Evolutionary conservation across 345 rosid genomes (phyloP).

Genomic region (Microcos paniculata): DNA sequence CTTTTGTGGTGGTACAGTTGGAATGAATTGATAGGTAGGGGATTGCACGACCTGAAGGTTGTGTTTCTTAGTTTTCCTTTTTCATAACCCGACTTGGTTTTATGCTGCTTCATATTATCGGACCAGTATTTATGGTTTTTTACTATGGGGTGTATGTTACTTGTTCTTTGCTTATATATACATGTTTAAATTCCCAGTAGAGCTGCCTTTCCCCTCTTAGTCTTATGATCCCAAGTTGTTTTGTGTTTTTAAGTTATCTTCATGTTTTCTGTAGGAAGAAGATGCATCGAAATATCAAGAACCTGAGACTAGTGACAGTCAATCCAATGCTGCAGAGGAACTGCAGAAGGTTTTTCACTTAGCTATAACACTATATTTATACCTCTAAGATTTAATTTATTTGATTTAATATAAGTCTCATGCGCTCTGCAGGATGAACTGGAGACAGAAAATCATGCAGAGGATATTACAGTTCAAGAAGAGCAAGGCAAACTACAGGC

Average conservation of each 20-base stretch:
- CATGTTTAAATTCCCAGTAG: background rate
- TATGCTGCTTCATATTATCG: background rate
- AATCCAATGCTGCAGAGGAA: slow-evolving; percentile 34
- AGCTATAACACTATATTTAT: too few relatives aligned
- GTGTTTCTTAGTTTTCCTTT: background rate
- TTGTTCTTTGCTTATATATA: background rate
- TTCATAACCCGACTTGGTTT: background rate
- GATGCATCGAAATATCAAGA: slow-evolving; percentile 36
- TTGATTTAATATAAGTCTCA: slow-evolving; percentile 4
- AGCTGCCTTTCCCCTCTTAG: background rate
- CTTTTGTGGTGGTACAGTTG: background rate
- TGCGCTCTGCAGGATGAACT: slow-evolving; percentile 44
- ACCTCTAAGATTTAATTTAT: background rate
- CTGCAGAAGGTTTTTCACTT: slow-evolving; percentile 43
- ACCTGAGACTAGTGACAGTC: slow-evolving; percentile 39
- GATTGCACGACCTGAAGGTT: background rate
- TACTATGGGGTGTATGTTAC: background rate
- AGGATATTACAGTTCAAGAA: slow-evolving; percentile 38
- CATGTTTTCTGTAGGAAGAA: slow-evolving; percentile 37
- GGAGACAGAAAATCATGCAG: slow-evolving; percentile 41
- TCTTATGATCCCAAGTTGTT: background rate
- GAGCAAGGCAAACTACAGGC: slow-evolving; percentile 41
- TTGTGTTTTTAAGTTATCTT: background rate
- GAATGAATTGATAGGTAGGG: slow-evolving; percentile 20
- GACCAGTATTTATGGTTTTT: background rate